Evolutionary conservation across 306 rosid genomes (phyloP), one percentile per base, ranked within the genome.

Genomic region (Phaseolus lunatus): DNA sequence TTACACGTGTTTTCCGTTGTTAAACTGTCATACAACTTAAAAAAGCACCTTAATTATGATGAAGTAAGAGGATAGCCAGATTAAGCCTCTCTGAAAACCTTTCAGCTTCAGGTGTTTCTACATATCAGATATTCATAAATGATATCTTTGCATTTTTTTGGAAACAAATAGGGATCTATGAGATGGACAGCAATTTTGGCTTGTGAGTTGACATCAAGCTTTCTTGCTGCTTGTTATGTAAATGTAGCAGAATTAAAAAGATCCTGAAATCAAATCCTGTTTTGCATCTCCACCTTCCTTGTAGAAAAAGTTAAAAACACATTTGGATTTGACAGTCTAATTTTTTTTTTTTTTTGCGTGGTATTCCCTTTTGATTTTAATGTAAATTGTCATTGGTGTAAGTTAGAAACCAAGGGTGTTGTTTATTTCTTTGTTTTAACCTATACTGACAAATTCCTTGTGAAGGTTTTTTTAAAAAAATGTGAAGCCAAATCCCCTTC

Each of bases 71-170:
- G 37, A 53, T 15, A 8, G 54, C 67, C 76, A 33, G 67, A 22
- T 35, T 54, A 56, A 61, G 19, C 31, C 71, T 35, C 35, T 33
- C 18, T 37, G 20, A n/a, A 77, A 64, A 53, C 43, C 74, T 66
- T 26, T 66, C 53, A 62, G 57, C 58, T 41, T 52, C 57, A 22
- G 29, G 15, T 66, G 19, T 52, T 61, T 79, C 39, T 61, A 71
- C 65, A 50, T 62, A 49, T 63, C 39, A 43, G 67, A 72, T 50
- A 22, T 79, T 71, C 53, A 14, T 71, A 49, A 37, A n/a, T 62
- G 78, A 3, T 52, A 56, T 57, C 18, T 53, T 29, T 15, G 16
- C 70, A 37, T 15, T 16, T 15, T 80, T 75, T 41, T 19, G 20
- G 63, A 7, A 52, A 72, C 33, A 72, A 50, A 45, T 58, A 47